Conservation (phyloP, 495 filamentous ascomycete genomes). For the Hyaloscypha bicolor region DNA sequence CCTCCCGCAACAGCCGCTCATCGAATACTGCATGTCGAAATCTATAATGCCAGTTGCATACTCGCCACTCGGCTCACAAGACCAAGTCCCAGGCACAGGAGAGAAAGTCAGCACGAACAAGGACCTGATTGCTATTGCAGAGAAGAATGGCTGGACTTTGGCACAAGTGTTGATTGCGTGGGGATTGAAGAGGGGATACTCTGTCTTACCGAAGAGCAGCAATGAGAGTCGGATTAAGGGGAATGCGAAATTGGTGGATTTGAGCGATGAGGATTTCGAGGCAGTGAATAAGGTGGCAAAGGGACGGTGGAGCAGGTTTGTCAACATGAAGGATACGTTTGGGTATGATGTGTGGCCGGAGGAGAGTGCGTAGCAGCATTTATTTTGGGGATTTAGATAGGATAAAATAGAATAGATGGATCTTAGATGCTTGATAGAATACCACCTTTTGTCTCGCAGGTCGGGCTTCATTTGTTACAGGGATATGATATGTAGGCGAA, state of each 20-base stretch:
- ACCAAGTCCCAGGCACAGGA: slow-evolving; percentile 67
- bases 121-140: slow-evolving; percentile 49
- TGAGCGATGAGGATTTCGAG: slow-evolving; percentile 38
- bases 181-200: slow-evolving; percentile 52
- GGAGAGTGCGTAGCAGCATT: slow-evolving; percentile 1
- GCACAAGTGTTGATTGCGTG: slow-evolving; percentile 49
- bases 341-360: slow-evolving; percentile 35
- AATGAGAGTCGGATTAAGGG: slow-evolving; percentile 47
- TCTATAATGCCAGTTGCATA: slow-evolving; percentile 55
- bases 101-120: slow-evolving; percentile 64
- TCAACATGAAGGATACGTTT: slow-evolving; percentile 73
- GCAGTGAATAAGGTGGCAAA: slow-evolving; percentile 62
- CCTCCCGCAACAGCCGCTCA: slow-evolving; percentile 41
- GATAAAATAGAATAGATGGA: no score
- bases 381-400: no score
- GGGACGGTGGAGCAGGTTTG: slow-evolving; percentile 66
- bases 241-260: slow-evolving; percentile 38
- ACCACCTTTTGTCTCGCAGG: no score
- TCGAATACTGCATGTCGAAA: slow-evolving; percentile 38
- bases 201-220: slow-evolving; percentile 52
- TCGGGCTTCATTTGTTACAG: no score
- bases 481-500: no score
- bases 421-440: no score
- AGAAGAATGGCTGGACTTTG: slow-evolving; percentile 40
- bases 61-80: slow-evolving; percentile 59